A percentile compares a stretch with the other conserved stretches of the same genome.
Conservation (phyloP, 352 stramenopile genomes). For the Hyphochytrium catenoides region DNA sequence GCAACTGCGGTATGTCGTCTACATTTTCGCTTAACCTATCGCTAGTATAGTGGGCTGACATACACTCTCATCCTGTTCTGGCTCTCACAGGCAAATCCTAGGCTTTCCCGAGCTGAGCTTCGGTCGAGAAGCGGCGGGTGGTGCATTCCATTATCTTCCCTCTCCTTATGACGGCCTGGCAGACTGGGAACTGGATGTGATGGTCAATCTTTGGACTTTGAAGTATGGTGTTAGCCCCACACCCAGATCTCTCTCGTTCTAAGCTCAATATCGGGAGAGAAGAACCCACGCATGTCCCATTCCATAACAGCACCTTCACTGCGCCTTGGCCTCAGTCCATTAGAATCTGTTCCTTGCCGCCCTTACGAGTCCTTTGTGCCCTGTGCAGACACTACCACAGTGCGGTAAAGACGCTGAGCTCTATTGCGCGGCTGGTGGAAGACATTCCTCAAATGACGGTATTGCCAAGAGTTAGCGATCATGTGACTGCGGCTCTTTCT, state of each 20-base stretch:
- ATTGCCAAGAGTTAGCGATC: conserved; percentile 24
- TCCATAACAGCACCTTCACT: background rate
- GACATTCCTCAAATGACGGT: conserved; percentile 43
- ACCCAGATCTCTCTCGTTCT: too few relatives aligned
- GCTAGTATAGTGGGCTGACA: too few relatives aligned
- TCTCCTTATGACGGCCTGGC: conserved; percentile 22
- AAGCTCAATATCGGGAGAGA: too few relatives aligned
- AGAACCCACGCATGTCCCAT: too few relatives aligned
- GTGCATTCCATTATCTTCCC: conserved; percentile 18
- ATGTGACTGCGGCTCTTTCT: conserved; percentile 20
- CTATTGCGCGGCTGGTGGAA: conserved; percentile 33
- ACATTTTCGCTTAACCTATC: too few relatives aligned
- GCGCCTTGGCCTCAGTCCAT: background rate
- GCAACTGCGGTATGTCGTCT: conserved; percentile 29
- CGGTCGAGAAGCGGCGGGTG: conserved; percentile 7
- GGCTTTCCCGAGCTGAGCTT: conserved; percentile 20
- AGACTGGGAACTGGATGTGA: conserved; percentile 38
- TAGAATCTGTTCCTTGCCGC: background rate
- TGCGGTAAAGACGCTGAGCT: conserved; percentile 33
- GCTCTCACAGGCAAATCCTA: too few relatives aligned
- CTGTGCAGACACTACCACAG: conserved; percentile 19
- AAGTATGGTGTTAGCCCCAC: conserved; percentile 13
- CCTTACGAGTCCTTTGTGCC: background rate
- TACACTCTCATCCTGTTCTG: too few relatives aligned
- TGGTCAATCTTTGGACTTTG: conserved; percentile 20